phyloP scores from a whole-genome alignment of 1,284 basidiomycete species.

The Irpex sp. region DNA sequence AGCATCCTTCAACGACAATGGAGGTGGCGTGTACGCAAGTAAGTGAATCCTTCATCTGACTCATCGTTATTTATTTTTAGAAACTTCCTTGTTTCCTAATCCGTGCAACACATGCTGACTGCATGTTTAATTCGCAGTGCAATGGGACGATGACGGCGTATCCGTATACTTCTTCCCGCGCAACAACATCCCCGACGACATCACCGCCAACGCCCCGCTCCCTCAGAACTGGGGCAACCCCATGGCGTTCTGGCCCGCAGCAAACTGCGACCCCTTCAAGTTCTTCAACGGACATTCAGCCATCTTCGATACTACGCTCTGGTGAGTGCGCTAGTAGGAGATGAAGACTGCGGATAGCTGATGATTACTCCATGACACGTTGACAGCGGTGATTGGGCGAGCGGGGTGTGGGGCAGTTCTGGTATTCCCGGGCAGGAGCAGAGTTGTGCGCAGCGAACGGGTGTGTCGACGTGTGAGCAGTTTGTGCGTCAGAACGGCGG shows the following conservation, averaged over 20 bases:
- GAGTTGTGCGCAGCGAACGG: conserved; percentile 81
- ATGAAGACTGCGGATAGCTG: neutral
- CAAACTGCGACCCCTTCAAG: conserved; percentile 64
- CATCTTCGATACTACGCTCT: conserved; percentile 82
- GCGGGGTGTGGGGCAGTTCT: conserved; percentile 65
- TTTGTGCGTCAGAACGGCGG: conserved; percentile 72
- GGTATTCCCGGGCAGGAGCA: conserved; percentile 77
- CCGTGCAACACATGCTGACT: conserved; percentile 1
- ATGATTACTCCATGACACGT: neutral
- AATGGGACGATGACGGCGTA: conserved; percentile 72
- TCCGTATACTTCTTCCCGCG: conserved; percentile 81
- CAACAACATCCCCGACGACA: conserved; percentile 69
- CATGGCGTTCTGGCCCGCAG: conserved; percentile 70
- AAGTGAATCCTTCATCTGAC: conserved; percentile 27
- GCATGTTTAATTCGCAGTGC: conserved; percentile 45
- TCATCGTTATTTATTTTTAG: neutral
- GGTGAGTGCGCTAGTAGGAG: conserved; percentile 39
- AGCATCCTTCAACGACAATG: conserved; percentile 62
- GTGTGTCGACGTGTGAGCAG: conserved; percentile 71
- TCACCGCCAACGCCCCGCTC: conserved; percentile 60
- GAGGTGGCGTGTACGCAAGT: conserved; percentile 84
- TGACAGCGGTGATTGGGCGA: conserved; percentile 85
- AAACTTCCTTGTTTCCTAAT: neutral
- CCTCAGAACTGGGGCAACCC: conserved; percentile 75
- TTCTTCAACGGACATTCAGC: conserved; percentile 75